Evolutionary conservation across 1,284 basidiomycete genomes (phyloP).

Genomic region (Naganishia liquefaciens): DNA sequence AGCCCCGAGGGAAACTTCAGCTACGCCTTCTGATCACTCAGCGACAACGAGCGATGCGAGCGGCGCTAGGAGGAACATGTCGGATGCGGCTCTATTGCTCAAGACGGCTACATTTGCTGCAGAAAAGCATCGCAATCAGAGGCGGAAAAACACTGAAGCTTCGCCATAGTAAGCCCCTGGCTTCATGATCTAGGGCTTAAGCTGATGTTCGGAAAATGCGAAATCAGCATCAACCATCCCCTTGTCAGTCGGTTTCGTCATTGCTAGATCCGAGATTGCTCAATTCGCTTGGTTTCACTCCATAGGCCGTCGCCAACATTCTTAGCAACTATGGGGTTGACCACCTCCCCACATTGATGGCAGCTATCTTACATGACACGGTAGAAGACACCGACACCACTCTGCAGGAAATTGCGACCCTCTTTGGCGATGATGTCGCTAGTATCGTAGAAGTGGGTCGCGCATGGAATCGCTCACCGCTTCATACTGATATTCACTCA

Average conservation of each 20-base stretch:
- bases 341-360: slow-evolving; percentile 49
- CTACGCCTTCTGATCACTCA: slow-evolving; percentile 1
- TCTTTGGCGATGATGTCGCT: slow-evolving; percentile 51
- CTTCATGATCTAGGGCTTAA: neutral
- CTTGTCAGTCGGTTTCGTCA: slow-evolving; percentile 38
- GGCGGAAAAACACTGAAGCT: slow-evolving; percentile 52
- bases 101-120: slow-evolving; percentile 52
- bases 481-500: neutral
- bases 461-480: no score
- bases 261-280: neutral
- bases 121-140: slow-evolving; percentile 53
- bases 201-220: no score
- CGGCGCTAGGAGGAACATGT: slow-evolving; percentile 19
- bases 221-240: slow-evolving; percentile 48
- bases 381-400: slow-evolving; percentile 55
- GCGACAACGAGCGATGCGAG: slow-evolving; percentile 7
- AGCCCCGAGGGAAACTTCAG: neutral
- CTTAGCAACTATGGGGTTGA: slow-evolving; percentile 49
- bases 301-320: slow-evolving; percentile 49
- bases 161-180: slow-evolving; percentile 48
- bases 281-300: neutral
- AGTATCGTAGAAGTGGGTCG: slow-evolving; percentile 48
- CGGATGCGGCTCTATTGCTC: slow-evolving; percentile 40
- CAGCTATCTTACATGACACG: slow-evolving; percentile 55
- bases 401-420: slow-evolving; percentile 43